Evolutionary conservation across 345 rosid genomes (phyloP).

Genomic region (Sisymbrium irio): DNA sequence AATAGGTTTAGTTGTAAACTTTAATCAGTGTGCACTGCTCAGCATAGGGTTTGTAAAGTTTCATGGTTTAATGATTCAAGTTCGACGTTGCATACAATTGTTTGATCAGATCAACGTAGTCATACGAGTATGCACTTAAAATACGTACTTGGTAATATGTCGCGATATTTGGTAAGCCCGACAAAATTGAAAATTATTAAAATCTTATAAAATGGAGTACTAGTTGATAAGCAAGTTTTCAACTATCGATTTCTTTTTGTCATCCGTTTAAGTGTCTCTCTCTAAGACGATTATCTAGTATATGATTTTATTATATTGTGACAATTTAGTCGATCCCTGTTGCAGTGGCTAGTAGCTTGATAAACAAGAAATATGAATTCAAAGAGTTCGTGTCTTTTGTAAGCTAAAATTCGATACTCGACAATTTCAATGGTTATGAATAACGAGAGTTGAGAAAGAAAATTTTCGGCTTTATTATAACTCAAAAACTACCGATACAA

Average conservation of each 20-base stretch:
- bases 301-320: background rate
- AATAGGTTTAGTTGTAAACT: background rate
- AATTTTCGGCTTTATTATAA: no score
- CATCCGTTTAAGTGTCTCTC: conserved; percentile 10
- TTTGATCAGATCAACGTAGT: background rate
- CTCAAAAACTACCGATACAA: no score
- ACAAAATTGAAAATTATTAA: conserved; percentile 4
- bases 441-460: no score
- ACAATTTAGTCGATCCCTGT: background rate
- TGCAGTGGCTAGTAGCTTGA: no score
- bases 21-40: no score
- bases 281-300: background rate
- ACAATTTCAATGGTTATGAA: no score
- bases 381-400: no score
- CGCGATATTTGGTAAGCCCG: background rate
- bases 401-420: no score
- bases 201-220: background rate
- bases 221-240: background rate
- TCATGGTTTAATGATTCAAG: background rate
- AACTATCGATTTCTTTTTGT: background rate
- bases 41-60: no score
- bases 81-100: background rate
- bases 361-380: no score
- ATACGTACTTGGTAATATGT: conserved; percentile 21
- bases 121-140: background rate